These are phyloP conservation scores for Ottelia alismoides DNA, from an alignment of 106 monocot species.

Conservation along the genomic window DNA sequence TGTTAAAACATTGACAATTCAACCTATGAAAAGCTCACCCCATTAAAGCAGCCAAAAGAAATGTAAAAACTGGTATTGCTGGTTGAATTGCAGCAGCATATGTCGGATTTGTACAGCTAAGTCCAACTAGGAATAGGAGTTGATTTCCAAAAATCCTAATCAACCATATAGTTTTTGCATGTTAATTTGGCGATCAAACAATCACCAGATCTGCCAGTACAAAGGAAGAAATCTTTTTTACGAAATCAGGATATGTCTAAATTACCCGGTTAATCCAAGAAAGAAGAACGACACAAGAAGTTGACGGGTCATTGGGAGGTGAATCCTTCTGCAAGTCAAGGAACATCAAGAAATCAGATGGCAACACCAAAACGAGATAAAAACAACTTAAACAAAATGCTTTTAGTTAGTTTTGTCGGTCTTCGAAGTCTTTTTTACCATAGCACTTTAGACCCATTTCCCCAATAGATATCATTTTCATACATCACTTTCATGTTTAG, in stretches of 20 bases:
- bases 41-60: conserved; percentile 55
- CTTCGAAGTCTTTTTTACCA: too few species aligned
- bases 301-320: conserved; percentile 38
- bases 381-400: too few species aligned
- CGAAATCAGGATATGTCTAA: not conserved
- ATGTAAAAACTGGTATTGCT: conserved; percentile 77
- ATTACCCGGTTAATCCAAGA: conserved; percentile 81
- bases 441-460: too few species aligned
- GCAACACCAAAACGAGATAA: too few species aligned
- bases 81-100: conserved; percentile 91
- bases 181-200: not conserved
- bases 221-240: not conserved
- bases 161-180: not conserved
- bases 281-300: conserved; percentile 74
- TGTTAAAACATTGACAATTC: not conserved
- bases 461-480: too few species aligned
- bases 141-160: conserved; percentile 84
- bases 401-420: too few species aligned
- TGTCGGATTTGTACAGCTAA: conserved; percentile 83
- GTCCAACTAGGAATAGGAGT: conserved; percentile 72
- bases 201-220: not conserved
- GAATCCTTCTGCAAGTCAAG: conserved; percentile 33
- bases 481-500: too few species aligned
- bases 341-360: not conserved
- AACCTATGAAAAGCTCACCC: conserved; percentile 27